Base-by-base conservation (phyloP, 257 asterid genomes). In the Verbascum thapsus region DNA sequence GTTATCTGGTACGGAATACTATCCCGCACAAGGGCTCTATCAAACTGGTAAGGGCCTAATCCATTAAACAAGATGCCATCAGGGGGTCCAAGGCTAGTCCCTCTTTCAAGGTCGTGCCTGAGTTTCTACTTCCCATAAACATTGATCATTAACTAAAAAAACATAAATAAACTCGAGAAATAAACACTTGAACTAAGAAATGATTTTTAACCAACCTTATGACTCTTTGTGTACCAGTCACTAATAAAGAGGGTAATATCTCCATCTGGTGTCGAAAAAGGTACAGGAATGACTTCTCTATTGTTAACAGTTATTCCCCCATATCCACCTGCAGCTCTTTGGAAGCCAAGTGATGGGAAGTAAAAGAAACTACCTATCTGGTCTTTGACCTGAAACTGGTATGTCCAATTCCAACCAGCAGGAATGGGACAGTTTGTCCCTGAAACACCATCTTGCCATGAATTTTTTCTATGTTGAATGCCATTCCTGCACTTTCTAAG, bases 401-500 rank as follows among this genome's bases (percentile, higher is more conserved):
- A 91, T 0, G 98, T 91, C 98, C 98, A 91, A 63, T 91, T 91
- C 96, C 96, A 88, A 53, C 98, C 92, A 22, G 89, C 78, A 15
- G 96, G 98, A 55, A 91, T 88, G 26, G 98, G 96, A 68, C 98
- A 91, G 76, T 86, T 91, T 19, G 96, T 91, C 41, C 98, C 98
- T 8, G 85, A 76, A 61, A 91, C 95, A 42, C 98, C 98, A 74
- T 91, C 98, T 74, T 91, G 96, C 96, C 95, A 91, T 5, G 96
- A 82, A 70, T 85, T 86, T 66, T 88, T 88, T 48, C 96, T 76
- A 30, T 80, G 92, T 49, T 91, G 96, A 70, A 91, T 71, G 48
- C 98, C 98, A 45, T 88, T 88, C 98, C 98, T 91, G 88, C 78
- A 78, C 41, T 79, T 51, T 50, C 70, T 69, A 53, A 26, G 59